phyloP scores from a whole-genome alignment of 2,329 filamentous ascomycete species.

The Hypoxylon rubiginosum region DNA sequence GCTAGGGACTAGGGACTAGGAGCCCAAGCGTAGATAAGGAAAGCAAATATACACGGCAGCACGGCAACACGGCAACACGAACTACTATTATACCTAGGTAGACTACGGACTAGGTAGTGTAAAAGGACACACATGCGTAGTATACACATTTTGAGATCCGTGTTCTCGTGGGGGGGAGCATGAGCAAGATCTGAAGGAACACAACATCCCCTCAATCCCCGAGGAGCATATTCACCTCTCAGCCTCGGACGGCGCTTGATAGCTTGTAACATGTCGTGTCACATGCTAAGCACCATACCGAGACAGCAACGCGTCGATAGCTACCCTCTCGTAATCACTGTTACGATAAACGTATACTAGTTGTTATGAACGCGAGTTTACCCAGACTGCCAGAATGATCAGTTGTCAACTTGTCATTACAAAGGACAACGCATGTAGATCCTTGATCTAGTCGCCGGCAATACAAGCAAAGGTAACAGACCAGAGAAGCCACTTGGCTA shows the following conservation, averaged over 20 bases:
- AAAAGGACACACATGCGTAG: not conserved
- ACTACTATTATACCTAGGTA: too few relatives aligned
- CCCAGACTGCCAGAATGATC: conserved; percentile 8
- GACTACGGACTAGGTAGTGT: not conserved
- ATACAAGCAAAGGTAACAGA: conserved; percentile 20
- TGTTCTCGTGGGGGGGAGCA: conserved; percentile 11
- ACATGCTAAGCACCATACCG: conserved; percentile 1
- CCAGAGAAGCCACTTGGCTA: conserved; percentile 18
- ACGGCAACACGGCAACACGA: too few relatives aligned
- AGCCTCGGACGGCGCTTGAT: conserved; percentile 13
- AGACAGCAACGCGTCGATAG: too few relatives aligned
- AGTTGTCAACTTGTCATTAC: conserved; percentile 15
- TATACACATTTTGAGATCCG: conserved; percentile 3
- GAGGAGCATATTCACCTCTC: conserved; percentile 4
- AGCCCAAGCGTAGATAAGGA: conserved; percentile 23
- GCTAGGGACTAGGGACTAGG: not conserved
- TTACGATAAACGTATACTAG: not conserved
- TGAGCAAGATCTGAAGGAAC: conserved; percentile 18
- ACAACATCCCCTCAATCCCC: conserved; percentile 18
- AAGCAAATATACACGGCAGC: not conserved
- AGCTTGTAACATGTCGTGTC: conserved; percentile 1
- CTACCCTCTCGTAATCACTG: not conserved
- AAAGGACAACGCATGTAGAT: conserved; percentile 23
- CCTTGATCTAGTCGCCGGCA: conserved; percentile 13
- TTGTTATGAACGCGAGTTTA: not conserved